Base-by-base conservation (phyloP, 2,329 filamentous ascomycete species). In the Daldinia sp. region DNA sequence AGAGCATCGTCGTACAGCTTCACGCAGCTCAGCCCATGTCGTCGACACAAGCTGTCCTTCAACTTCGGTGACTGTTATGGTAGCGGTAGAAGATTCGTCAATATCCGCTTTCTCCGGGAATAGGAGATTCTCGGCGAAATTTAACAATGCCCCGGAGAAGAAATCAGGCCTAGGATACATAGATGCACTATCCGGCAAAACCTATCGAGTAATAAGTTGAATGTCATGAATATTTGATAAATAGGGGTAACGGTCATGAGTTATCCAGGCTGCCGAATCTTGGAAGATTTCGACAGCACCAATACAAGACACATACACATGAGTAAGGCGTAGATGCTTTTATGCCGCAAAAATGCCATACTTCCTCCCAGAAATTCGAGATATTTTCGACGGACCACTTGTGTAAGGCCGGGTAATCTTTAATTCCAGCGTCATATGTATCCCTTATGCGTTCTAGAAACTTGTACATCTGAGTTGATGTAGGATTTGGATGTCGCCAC, bases 81-180 rank as follows among this genome's bases (percentile, higher is more conserved):
- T 83, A 15, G 94, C 94, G 5, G 86, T 78, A 3, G 84, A 82
- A 45, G 87, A 77, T 51, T 89, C 85, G 66, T 90, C 79, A 5
- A 87, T 77, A 11, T 79, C 71, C 19, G 77, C 78, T 34, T 85
- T 80, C 50, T 82, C 82, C 3, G 94, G 94, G 75, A 90, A 97
- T 3, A 99, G 87, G 55, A 98, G 82, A 76, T 99, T 99, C 79
- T 98, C 92, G 23, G 94, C 94, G 75, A 97, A 98, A 77, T 98
- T 99, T 68, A 98, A 82, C 60, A 82, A 87, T 11, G 91, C 86
- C 8, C 89, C 90, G 58, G 87, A 77, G 76, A 97, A 98, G 82
- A 97, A 98, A 62, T 88, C 81, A 6, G 94, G 94, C 21, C 93
- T 88, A 21, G 94, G 94, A 72, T 93, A 98, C 84, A 98, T 91